Conservation (phyloP, 768 basidiomycete genomes). For the Naematelia aurantialba region DNA sequence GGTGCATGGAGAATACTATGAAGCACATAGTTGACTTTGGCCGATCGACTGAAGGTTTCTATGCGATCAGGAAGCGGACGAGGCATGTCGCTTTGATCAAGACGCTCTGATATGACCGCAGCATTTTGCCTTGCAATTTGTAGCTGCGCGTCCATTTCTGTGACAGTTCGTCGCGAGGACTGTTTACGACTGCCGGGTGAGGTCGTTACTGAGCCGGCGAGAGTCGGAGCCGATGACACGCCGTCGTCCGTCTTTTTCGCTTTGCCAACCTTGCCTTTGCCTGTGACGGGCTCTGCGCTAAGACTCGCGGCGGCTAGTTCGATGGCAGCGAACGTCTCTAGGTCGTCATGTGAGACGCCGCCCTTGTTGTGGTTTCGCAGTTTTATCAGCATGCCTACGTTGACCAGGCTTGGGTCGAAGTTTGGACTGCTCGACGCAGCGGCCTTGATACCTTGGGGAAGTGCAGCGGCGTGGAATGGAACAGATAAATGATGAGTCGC, state of each 20-base stretch:
- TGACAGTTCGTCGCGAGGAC: neutral
- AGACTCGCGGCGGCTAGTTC: neutral
- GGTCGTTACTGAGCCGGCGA: neutral
- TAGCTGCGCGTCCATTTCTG: slow-evolving; percentile 18
- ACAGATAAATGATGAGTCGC: slow-evolving; percentile 18
- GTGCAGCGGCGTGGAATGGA: slow-evolving; percentile 12
- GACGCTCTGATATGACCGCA: neutral
- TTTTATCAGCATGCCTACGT: slow-evolving; percentile 13
- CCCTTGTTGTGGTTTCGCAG: slow-evolving; percentile 21
- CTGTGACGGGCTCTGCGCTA: neutral
- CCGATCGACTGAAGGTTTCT: slow-evolving; percentile 9
- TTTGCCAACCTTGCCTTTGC: slow-evolving; percentile 1
- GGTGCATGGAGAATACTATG: slow-evolving; percentile 3
- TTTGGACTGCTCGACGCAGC: slow-evolving; percentile 30
- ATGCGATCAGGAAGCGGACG: slow-evolving; percentile 8
- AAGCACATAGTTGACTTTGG: slow-evolving; percentile 20
- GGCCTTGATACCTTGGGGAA: slow-evolving; percentile 16
- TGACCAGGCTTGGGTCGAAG: slow-evolving; percentile 14
- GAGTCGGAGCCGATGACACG: neutral
- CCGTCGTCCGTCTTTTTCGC: neutral
- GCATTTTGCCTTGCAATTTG: slow-evolving; percentile 27
- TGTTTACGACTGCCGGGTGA: neutral
- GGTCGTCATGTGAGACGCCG: slow-evolving; percentile 11
- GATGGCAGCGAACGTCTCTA: slow-evolving; percentile 3
- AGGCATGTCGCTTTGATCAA: neutral